Percentiles rank a stretch among this genome's conserved stretches.
These are phyloP conservation scores for Cercospora zeae-maydis DNA, from an alignment of 2,329 filamentous ascomycete genomes.

Conservation along the genomic window DNA sequence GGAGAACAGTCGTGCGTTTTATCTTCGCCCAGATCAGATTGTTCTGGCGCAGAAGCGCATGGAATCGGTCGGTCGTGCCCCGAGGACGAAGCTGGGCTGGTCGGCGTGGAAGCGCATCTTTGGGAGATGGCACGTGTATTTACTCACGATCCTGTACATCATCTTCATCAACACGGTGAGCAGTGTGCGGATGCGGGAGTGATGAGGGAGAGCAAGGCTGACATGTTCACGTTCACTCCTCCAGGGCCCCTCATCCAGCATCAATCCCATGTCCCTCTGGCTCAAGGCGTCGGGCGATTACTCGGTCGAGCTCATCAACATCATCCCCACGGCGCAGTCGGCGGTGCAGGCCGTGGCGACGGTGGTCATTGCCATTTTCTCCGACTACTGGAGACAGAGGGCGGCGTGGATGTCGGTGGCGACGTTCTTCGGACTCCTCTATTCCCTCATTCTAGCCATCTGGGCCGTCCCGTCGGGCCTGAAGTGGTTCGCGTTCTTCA, in stretches of 20 bases:
- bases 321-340: conserved; percentile 49
- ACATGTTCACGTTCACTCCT: background rate
- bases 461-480: conserved; percentile 34
- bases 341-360: conserved; percentile 58
- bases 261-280: conserved; percentile 28
- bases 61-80: conserved; percentile 32
- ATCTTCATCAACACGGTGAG: conserved; percentile 59
- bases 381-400: conserved; percentile 24
- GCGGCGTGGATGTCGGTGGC: conserved; percentile 25
- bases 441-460: conserved; percentile 32
- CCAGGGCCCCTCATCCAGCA: conserved; percentile 23
- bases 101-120: conserved; percentile 54
- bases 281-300: conserved; percentile 43
- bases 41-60: conserved; percentile 49
- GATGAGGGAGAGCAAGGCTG: background rate
- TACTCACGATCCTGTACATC: conserved; percentile 57
- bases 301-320: conserved; percentile 54
- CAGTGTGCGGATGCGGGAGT: rapidly evolving
- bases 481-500: conserved; percentile 36
- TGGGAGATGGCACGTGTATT: conserved; percentile 62
- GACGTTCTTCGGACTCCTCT: conserved; percentile 25
- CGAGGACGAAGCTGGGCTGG: conserved; percentile 32
- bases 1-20: conserved; percentile 50
- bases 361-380: conserved; percentile 52
- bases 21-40: conserved; percentile 44